Percentiles rank a stretch among this genome's conserved stretches.
Evolutionary conservation across 768 basidiomycete genomes (phyloP).

Genomic region (Mycena olivaceomarginata): DNA sequence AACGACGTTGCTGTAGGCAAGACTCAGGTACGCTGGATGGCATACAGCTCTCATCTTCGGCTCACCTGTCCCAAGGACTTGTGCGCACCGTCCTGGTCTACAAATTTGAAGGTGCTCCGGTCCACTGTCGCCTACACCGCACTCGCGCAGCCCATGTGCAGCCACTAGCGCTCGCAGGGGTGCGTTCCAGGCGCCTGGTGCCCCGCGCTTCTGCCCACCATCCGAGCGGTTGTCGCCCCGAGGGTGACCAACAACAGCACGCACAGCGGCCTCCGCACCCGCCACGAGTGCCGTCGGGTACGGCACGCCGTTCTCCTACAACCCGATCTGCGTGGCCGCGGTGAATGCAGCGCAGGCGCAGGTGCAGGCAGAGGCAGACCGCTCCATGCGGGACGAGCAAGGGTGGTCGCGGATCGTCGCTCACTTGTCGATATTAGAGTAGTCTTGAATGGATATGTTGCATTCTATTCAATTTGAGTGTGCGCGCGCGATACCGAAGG

Average conservation of each 20-base stretch:
- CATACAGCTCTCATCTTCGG: too few species aligned
- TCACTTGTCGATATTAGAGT: too few species aligned
- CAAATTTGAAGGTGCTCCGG: too few species aligned
- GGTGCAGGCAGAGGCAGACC: not conserved
- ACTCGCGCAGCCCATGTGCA: slow-evolving; percentile 33
- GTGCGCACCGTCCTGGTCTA: too few species aligned
- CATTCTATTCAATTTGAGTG: too few species aligned
- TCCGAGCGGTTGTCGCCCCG: not conserved
- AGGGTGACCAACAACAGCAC: not conserved
- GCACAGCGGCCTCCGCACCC: slow-evolving; percentile 3
- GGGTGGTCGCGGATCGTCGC: too few species aligned
- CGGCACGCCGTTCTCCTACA: slow-evolving; percentile 6
- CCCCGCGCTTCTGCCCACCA: slow-evolving; percentile 19
- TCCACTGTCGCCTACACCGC: slow-evolving; percentile 29
- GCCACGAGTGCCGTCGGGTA: not conserved
- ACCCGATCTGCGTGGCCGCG: not conserved
- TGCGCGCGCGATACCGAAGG: too few species aligned
- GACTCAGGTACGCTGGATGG: too few species aligned
- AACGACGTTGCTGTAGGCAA: too few species aligned
- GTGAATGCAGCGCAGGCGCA: not conserved
- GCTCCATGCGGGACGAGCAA: too few species aligned
- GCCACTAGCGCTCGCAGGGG: slow-evolving; percentile 40
- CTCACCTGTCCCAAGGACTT: too few species aligned
- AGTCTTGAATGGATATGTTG: too few species aligned
- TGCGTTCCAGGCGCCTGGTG: slow-evolving; percentile 40